phyloP scores from a whole-genome alignment of 1,284 basidiomycete species.

The Coniferiporia sulphurascens region DNA sequence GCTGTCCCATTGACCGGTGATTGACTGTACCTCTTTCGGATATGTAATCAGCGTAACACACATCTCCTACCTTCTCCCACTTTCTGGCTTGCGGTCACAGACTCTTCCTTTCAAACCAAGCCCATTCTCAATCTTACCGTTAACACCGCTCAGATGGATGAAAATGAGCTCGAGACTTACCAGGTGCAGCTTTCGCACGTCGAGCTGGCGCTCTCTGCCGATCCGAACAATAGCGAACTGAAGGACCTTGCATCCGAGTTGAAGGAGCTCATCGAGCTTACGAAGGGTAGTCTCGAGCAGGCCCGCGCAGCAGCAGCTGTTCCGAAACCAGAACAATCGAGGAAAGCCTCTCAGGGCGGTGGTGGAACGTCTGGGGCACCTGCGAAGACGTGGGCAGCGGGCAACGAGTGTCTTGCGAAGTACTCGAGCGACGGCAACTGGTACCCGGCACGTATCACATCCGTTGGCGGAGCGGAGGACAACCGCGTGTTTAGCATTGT shows the following conservation, averaged over 20 bases:
- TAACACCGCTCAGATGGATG: slow-evolving; percentile 46
- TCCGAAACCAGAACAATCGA: slow-evolving; percentile 39
- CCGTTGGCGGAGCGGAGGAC: slow-evolving; percentile 80
- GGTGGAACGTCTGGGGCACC: slow-evolving; percentile 37
- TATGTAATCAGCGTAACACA: too few relatives aligned
- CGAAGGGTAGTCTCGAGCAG: slow-evolving; percentile 65
- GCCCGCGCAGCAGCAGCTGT: slow-evolving; percentile 38
- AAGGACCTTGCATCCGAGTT: slow-evolving; percentile 66
- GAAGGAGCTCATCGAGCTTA: slow-evolving; percentile 85
- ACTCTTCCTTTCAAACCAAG: too few relatives aligned
- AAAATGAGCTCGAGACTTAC: slow-evolving; percentile 81
- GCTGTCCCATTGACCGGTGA: too few relatives aligned
- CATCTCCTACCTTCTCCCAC: too few relatives aligned
- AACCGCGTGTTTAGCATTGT: slow-evolving; percentile 89
- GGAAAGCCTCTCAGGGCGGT: slow-evolving; percentile 5
- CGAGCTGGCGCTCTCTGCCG: slow-evolving; percentile 76
- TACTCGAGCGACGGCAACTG: slow-evolving; percentile 86
- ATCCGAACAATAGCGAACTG: slow-evolving; percentile 77
- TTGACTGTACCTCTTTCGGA: too few relatives aligned
- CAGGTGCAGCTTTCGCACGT: slow-evolving; percentile 89
- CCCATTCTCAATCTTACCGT: too few relatives aligned
- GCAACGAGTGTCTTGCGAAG: slow-evolving; percentile 90
- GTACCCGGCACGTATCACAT: slow-evolving; percentile 90
- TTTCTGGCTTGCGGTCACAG: too few relatives aligned
- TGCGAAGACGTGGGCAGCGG: slow-evolving; percentile 60